phyloP scores from a whole-genome alignment of 176 grass and related monocot genomes.

The Cenchrus americanus region DNA sequence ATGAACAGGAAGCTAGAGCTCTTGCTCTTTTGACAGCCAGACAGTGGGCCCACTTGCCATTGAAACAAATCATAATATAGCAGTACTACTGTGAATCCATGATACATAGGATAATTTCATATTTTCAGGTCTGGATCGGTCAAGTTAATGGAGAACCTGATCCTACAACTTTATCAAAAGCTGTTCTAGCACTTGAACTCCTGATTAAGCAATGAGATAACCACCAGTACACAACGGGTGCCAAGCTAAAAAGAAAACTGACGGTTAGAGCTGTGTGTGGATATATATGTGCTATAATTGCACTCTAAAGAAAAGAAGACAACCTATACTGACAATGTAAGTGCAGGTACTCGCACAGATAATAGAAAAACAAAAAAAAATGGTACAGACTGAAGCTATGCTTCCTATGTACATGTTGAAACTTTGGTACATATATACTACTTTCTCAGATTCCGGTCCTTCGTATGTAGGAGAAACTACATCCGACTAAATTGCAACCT shows the following conservation, averaged over 20 bases:
- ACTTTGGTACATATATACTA: conserved; percentile 31
- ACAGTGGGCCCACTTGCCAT: too few relatives aligned
- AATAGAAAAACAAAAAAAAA: background rate
- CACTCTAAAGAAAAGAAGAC: background rate
- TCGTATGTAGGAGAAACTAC: background rate
- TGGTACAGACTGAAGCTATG: background rate
- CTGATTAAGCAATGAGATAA: too few relatives aligned
- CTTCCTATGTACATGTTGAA: conserved; percentile 4
- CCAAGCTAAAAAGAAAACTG: background rate
- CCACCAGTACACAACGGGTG: too few relatives aligned
- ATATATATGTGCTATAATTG: conserved; percentile 10
- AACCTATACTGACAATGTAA: background rate
- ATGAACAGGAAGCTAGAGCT: too few relatives aligned
- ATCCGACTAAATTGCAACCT: background rate
- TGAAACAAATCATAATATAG: too few relatives aligned
- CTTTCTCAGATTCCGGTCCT: conserved; percentile 10
- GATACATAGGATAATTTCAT: too few relatives aligned
- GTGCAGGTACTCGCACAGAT: background rate
- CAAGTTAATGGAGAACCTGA: too few relatives aligned
- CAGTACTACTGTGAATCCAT: too few relatives aligned
- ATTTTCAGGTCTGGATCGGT: too few relatives aligned
- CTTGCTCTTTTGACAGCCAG: too few relatives aligned
- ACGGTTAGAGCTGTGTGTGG: background rate
- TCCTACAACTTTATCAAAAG: too few relatives aligned
- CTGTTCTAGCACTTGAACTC: too few relatives aligned